These are phyloP conservation scores for Rhynchospora tenuis DNA, from an alignment of 176 grass and related monocot genomes.

Conservation along the genomic window DNA sequence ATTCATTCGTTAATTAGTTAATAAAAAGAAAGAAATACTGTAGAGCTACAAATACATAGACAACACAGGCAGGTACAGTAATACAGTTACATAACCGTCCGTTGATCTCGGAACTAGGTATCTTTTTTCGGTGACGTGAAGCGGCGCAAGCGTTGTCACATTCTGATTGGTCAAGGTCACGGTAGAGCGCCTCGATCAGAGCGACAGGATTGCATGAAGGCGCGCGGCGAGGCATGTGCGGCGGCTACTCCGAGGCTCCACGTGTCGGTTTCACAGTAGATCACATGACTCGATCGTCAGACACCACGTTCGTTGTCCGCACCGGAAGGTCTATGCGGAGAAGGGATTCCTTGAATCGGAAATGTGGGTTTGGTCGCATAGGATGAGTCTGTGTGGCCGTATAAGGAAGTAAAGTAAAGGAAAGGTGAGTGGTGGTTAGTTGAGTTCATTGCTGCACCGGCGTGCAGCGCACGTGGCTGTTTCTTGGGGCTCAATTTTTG, in stretches of 20 bases:
- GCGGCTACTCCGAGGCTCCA: background rate
- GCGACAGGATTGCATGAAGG: background rate
- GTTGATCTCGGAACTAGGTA: background rate
- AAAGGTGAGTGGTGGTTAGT: background rate
- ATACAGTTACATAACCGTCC: constrained; percentile 1
- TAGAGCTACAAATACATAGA: background rate
- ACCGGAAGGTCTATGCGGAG: background rate
- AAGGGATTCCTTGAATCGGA: background rate
- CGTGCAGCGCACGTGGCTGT: background rate
- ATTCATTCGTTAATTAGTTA: background rate
- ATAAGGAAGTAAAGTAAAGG: background rate
- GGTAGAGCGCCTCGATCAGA: background rate
- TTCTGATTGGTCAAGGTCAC: background rate
- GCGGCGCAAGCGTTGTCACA: background rate
- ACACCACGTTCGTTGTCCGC: background rate
- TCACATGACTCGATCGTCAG: background rate
- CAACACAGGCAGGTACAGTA: background rate
- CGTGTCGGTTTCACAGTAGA: background rate
- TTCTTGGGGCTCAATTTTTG: background rate
- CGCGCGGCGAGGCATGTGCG: background rate
- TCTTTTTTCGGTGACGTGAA: background rate
- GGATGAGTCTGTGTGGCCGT: background rate
- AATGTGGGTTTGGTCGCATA: background rate
- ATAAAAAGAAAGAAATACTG: background rate
- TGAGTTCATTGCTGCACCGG: background rate